phyloP scores from a whole-genome alignment of 139 green algal species.

The Chlorella sp. region DNA sequence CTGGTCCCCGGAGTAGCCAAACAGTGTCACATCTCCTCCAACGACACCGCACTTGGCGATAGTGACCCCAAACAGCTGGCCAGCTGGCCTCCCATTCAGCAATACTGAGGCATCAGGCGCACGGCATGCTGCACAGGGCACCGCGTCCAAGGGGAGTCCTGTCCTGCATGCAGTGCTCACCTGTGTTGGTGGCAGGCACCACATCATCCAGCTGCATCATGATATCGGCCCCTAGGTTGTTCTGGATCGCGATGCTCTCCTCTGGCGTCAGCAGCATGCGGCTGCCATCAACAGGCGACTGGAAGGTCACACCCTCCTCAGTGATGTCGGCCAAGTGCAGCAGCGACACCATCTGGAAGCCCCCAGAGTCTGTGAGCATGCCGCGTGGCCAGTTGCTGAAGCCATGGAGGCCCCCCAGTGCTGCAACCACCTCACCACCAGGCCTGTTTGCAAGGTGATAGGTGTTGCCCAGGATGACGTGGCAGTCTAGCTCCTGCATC shows the following conservation, averaged over 20 bases:
- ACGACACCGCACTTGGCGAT: too few species aligned
- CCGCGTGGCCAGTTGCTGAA: constrained; percentile 85
- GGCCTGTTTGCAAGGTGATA: constrained; percentile 76
- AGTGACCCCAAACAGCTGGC: too few species aligned
- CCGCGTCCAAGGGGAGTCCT: too few species aligned
- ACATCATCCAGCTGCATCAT: constrained; percentile 98
- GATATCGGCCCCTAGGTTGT: constrained; percentile 77
- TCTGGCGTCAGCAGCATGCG: constrained; percentile 93
- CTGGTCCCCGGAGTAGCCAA: too few species aligned
- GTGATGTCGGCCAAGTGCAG: constrained; percentile 88
- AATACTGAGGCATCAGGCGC: too few species aligned
- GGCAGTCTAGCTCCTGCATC: constrained; percentile 75
- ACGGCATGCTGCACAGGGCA: too few species aligned
- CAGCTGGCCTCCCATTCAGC: too few species aligned
- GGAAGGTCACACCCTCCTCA: constrained; percentile 88
- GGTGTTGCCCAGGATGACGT: constrained; percentile 94
- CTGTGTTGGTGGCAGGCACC: constrained; percentile 72
- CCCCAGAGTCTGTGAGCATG: constrained; percentile 64
- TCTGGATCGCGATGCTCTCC: constrained; percentile 87
- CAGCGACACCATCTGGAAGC: constrained; percentile 82
- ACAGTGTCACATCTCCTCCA: too few species aligned
- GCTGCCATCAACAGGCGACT: constrained; percentile 72
- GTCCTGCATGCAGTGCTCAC: too few species aligned
- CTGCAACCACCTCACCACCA: constrained; percentile 32
- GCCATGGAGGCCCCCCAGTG: constrained; percentile 79